These are phyloP conservation scores for Fomitopsis serialis DNA, from an alignment of 768 basidiomycete genomes.

Conservation along the genomic window DNA sequence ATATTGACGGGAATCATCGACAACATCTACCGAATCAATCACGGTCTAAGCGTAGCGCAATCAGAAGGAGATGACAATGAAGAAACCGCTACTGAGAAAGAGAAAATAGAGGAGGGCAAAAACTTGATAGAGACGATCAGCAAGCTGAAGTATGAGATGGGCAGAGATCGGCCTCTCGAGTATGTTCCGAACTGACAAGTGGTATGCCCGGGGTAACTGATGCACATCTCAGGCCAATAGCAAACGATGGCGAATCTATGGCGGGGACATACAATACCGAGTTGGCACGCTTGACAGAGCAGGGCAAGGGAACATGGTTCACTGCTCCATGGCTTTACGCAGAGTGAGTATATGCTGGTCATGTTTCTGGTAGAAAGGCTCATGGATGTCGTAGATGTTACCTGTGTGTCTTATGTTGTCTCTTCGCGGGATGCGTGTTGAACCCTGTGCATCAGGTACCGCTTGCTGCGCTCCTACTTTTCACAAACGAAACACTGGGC, in stretches of 20 bases:
- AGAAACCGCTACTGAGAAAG: conserved; percentile 24
- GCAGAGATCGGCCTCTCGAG: conserved; percentile 65
- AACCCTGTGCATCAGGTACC: conserved; percentile 53
- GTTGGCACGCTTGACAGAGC: conserved; percentile 43
- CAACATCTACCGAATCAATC: conserved; percentile 64
- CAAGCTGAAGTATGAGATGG: conserved; percentile 87
- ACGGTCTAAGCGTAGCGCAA: conserved; percentile 43
- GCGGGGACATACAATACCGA: conserved; percentile 74
- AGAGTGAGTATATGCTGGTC: conserved; percentile 50
- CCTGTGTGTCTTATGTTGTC: conserved; percentile 4
- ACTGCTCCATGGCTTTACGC: conserved; percentile 94
- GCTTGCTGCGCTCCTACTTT: conserved; percentile 72
- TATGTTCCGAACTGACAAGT: conserved; percentile 27
- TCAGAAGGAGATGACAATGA: conserved; percentile 13
- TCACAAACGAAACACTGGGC: conserved; percentile 64
- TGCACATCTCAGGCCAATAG: conserved; percentile 46
- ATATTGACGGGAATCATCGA: conserved; percentile 83
- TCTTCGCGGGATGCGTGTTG: neutral
- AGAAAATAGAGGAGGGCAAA: conserved; percentile 69
- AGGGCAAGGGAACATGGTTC: conserved; percentile 73
- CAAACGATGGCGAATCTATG: conserved; percentile 71
- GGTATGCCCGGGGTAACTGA: neutral
- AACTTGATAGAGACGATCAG: conserved; percentile 67
- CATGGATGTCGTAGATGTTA: conserved; percentile 4
- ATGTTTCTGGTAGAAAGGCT: neutral